Percentiles rank a stretch among this genome's conserved stretches.
Conservation (phyloP, 2,329 filamentous ascomycete genomes). For the Aspergillus candidus region DNA sequence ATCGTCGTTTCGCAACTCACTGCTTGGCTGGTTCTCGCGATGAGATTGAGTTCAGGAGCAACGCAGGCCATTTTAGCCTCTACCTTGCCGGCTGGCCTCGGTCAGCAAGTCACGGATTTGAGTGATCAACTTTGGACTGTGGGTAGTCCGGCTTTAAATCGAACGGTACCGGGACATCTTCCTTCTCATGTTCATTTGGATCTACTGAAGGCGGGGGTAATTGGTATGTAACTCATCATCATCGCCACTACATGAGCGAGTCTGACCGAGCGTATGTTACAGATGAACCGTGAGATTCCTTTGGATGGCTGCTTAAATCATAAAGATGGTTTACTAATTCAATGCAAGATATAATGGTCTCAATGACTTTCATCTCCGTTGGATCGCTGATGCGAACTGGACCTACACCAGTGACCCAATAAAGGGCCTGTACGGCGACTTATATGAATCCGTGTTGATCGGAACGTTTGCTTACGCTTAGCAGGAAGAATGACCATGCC, state of each 20-base stretch:
- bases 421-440: constrained; percentile 31
- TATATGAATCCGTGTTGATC: background rate
- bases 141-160: constrained; percentile 42
- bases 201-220: constrained; percentile 48
- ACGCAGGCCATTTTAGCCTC: constrained; percentile 14
- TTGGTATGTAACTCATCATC: constrained; percentile 37
- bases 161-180: constrained; percentile 49
- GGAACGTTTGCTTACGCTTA: background rate
- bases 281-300: constrained; percentile 30
- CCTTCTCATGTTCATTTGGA: constrained; percentile 58
- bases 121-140: constrained; percentile 42
- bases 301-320: background rate
- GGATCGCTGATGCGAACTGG: constrained; percentile 56
- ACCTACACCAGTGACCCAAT: constrained; percentile 52
- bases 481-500: constrained; percentile 24
- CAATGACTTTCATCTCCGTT: constrained; percentile 56
- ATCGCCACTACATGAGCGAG: no score
- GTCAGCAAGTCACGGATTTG: constrained; percentile 37
- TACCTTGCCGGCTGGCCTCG: constrained; percentile 8
- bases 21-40: background rate
- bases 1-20: no score
- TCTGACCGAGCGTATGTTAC: background rate
- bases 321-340: constrained; percentile 2
- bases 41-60: constrained; percentile 15
- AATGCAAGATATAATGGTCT: constrained; percentile 44